Conservation (phyloP, 2,329 filamentous ascomycete species). For the Trichoderma atroviride region DNA sequence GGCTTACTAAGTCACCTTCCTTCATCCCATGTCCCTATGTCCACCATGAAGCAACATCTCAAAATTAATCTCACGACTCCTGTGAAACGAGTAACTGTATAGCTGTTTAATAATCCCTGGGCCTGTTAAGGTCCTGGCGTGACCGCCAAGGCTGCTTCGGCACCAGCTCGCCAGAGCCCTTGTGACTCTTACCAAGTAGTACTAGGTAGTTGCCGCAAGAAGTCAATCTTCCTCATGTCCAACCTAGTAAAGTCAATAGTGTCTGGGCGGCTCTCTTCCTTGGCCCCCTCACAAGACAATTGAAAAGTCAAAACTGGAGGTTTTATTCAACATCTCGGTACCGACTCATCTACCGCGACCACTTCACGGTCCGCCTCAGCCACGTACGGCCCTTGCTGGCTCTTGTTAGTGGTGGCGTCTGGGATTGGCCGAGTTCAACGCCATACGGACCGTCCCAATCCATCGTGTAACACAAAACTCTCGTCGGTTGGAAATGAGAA, state of each 20-base stretch:
- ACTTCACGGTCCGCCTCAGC: constrained; percentile 4
- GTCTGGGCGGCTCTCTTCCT: neutral
- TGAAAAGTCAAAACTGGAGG: neutral
- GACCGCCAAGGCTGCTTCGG: constrained; percentile 2
- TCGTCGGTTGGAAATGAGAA: neutral
- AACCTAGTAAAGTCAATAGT: neutral
- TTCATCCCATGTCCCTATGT: neutral
- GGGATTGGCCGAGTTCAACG: constrained; percentile 11
- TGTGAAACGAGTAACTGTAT: neutral
- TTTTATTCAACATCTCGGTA: neutral
- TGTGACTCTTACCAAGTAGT: neutral
- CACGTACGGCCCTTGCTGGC: constrained; percentile 4
- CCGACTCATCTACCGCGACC: neutral
- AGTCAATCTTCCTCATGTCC: neutral
- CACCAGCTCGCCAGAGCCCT: constrained; percentile 5
- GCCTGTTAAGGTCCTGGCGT: neutral
- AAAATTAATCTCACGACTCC: neutral
- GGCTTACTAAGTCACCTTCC: neutral
- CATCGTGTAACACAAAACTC: constrained; percentile 16
- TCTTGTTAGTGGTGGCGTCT: neutral
- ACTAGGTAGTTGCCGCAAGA: neutral
- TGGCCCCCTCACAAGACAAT: neutral
- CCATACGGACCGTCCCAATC: constrained; percentile 15
- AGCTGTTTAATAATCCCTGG: neutral
- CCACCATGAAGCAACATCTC: neutral